Evolutionary conservation across 2,329 filamentous ascomycete species (phyloP).

Genomic region (Gremmenia infestans): DNA sequence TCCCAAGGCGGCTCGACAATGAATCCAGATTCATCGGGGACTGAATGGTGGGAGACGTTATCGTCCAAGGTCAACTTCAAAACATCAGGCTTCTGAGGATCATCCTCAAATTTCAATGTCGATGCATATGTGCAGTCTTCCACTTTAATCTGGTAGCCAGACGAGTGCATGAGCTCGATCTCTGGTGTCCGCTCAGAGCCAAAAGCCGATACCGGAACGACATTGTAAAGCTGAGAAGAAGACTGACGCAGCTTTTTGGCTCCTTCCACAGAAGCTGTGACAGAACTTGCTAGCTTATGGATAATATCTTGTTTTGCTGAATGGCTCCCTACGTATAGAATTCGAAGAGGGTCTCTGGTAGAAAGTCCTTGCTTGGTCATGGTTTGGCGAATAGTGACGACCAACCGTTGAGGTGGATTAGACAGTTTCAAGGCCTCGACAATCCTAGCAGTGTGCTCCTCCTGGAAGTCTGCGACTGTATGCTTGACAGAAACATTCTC

Average conservation of each 20-base stretch:
- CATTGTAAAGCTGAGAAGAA: constrained; percentile 44
- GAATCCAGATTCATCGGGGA: constrained; percentile 32
- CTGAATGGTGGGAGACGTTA: constrained; percentile 33
- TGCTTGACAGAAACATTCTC: constrained; percentile 43
- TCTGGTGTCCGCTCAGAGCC: constrained; percentile 42
- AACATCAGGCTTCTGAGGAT: constrained; percentile 35
- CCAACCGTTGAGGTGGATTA: constrained; percentile 34
- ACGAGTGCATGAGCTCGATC: constrained; percentile 48
- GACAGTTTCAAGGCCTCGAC: constrained; percentile 31
- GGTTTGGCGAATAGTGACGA: constrained; percentile 43
- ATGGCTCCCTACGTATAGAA: constrained; percentile 45
- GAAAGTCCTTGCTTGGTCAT: constrained; percentile 43
- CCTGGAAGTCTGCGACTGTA: constrained; percentile 40
- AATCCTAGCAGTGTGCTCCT: constrained; percentile 36
- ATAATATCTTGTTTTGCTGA: constrained; percentile 38
- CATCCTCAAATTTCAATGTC: constrained; percentile 28
- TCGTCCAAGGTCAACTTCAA: constrained; percentile 36
- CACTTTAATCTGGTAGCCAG: constrained; percentile 46
- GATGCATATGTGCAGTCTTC: constrained; percentile 43
- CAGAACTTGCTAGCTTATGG: constrained; percentile 44
- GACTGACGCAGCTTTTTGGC: constrained; percentile 30
- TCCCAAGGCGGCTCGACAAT: constrained; percentile 41
- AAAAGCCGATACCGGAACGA: constrained; percentile 46
- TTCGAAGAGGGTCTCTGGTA: constrained; percentile 41
- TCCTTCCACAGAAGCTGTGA: constrained; percentile 37